Percentiles rank a stretch among this genome's conserved stretches.
Evolutionary conservation across 306 rosid species (phyloP).

Genomic region (Senna tora): DNA sequence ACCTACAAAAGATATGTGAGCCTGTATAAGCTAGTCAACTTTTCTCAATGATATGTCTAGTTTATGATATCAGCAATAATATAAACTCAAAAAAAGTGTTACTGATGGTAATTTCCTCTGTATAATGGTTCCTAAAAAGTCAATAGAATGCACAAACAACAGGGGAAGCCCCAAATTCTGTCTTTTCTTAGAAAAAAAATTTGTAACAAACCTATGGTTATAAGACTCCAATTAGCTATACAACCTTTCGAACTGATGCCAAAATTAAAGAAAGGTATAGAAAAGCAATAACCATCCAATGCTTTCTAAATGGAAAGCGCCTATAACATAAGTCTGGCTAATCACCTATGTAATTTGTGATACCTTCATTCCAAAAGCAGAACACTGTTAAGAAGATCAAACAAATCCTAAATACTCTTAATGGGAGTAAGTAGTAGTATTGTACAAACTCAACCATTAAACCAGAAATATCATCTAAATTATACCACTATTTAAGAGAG

Average conservation of each 20-base stretch:
- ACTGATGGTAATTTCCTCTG: background rate
- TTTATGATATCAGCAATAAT: conserved; percentile 18
- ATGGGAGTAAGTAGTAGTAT: background rate
- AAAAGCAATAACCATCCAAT: conserved; percentile 5
- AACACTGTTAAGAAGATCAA: conserved; percentile 17
- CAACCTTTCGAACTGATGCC: conserved; percentile 3
- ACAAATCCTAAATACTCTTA: conserved; percentile 1
- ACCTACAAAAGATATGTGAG: conserved; percentile 56
- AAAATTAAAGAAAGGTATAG: conserved; percentile 1
- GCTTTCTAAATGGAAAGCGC: conserved; percentile 26
- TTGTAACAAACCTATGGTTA: background rate
- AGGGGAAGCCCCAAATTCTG: conserved; percentile 6
- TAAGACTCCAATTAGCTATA: conserved; percentile 20
- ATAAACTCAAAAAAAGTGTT: conserved; percentile 27
- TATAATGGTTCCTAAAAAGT: background rate
- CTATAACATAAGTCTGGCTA: background rate
- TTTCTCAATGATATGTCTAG: conserved; percentile 14
- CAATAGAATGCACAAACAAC: conserved; percentile 8
- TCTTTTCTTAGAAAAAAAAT: background rate
- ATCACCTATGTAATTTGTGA: conserved; percentile 16
- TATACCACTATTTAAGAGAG: background rate
- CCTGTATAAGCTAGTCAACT: conserved; percentile 5
- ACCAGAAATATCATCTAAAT: conserved; percentile 3
- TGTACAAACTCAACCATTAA: conserved; percentile 16
- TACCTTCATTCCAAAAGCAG: background rate